phyloP scores from a whole-genome alignment of 345 rosid species.

The Hypericum perforatum region DNA sequence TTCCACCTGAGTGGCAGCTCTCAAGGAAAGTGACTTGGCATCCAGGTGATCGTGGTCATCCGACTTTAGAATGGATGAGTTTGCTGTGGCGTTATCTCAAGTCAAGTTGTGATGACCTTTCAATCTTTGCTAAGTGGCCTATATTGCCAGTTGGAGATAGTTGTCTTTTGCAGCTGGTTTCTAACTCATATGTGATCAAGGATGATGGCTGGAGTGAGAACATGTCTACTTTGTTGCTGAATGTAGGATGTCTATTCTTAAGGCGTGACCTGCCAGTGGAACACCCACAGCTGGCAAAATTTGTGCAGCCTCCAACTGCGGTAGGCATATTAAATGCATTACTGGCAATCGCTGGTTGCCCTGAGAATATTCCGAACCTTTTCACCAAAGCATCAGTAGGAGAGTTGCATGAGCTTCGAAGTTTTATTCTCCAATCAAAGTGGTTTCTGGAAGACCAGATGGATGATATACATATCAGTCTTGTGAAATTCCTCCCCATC shows the following conservation, averaged over 20 bases:
- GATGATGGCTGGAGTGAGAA: conserved; percentile 95
- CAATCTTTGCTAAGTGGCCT: conserved; percentile 86
- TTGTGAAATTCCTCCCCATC: conserved; percentile 71
- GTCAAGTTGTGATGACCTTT: conserved; percentile 70
- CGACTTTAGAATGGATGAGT: conserved; percentile 67
- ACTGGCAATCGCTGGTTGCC: conserved; percentile 59
- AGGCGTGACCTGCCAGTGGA: conserved; percentile 51
- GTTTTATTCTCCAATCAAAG: conserved; percentile 86
- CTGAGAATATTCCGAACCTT: conserved; percentile 43
- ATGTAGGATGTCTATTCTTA: conserved; percentile 79
- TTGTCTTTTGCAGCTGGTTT: conserved; percentile 55
- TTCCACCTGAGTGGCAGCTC: conserved; percentile 82
- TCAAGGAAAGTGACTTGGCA: conserved; percentile 61
- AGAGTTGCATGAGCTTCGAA: conserved; percentile 77
- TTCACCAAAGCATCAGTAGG: conserved; percentile 63
- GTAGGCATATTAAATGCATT: conserved; percentile 67
- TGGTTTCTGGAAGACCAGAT: conserved; percentile 74
- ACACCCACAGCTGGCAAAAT: conserved; percentile 69
- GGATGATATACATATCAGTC: conserved; percentile 46
- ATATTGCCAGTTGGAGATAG: conserved; percentile 73
- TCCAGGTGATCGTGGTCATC: conserved; percentile 75
- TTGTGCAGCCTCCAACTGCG: conserved; percentile 88
- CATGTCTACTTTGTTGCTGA: conserved; percentile 71
- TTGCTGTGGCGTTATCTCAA: conserved; percentile 71
- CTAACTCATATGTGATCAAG: conserved; percentile 61